Base-by-base conservation (phyloP, 2,329 filamentous ascomycete genomes). In the Clathrospora elynae region DNA sequence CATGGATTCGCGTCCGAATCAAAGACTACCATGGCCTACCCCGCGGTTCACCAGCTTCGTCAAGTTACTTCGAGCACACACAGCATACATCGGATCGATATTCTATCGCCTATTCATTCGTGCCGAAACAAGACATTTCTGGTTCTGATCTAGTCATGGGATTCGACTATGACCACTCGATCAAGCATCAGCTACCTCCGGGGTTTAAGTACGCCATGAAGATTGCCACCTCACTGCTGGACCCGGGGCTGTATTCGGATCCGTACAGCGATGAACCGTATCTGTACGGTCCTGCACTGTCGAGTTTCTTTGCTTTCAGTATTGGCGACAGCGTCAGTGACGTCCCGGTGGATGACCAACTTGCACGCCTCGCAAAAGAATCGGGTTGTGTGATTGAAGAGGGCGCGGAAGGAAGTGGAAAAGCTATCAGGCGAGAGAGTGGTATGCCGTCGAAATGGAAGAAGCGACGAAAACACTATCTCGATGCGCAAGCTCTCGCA, bases 381-480 rank as follows among this genome's bases (percentile, higher is more conserved):
- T 49, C 54, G 0, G 40, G 57, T 0, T 63, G 64, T 10, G 62
- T 74, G 10, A 57, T 67, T 5, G 71, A 74, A 47, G 75, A 75
- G 31, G 67, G 68, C 6, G 70, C 64, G 6, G 64, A 70, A 23
- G 72, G 71, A 2, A 63, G 61, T 7, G 74, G 73, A 0, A 31
- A 55, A 7, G 33, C 46, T 5, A 53, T 67, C n/a, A 52, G 74
- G 12, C 38, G 59, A 9, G 45, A 45, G 5, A 50, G 61, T 1
- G 55, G 58, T 0, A 57, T 77, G 0, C 75, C 75, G 0, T 47
- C 62, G 0, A 67, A 68, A 13, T 67, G 66, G 36, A 70, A 71
- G 31, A 75, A 75, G 54, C 57, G 75, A n/a, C 59, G 74, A 8
- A 77, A 76, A 47, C 60, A 66, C 51, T 76, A 75, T 45, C 59